phyloP scores from a whole-genome alignment of 164 flowering plant species.

The Paratinospora sagittata region DNA sequence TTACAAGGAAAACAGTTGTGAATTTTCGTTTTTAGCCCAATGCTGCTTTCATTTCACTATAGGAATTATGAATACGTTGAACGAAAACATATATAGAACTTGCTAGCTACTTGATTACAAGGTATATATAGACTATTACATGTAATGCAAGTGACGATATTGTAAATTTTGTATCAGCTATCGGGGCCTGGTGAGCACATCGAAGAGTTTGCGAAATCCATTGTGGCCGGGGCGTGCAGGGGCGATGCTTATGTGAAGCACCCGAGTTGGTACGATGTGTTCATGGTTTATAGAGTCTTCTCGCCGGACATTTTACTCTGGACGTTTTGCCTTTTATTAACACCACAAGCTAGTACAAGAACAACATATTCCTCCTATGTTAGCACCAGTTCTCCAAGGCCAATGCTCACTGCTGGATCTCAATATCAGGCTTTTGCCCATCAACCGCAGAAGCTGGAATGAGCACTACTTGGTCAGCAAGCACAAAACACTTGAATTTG shows the following conservation, averaged over 20 bases:
- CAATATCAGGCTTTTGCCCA: neutral
- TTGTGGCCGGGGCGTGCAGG: constrained; percentile 73
- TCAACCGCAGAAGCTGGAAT: neutral
- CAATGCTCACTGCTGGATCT: constrained; percentile 11
- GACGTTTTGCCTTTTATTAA: constrained; percentile 62
- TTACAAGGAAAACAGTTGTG: no score
- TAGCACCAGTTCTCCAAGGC: constrained; percentile 39
- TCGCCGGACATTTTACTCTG: constrained; percentile 66
- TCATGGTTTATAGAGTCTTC: constrained; percentile 65
- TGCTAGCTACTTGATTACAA: neutral
- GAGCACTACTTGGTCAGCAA: neutral
- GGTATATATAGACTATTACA: neutral
- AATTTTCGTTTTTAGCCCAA: no score
- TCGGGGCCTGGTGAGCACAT: constrained; percentile 44
- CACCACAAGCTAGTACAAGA: constrained; percentile 26
- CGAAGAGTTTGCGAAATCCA: constrained; percentile 61
- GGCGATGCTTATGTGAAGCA: constrained; percentile 73
- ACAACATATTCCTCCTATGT: constrained; percentile 27
- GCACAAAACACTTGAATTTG: neutral
- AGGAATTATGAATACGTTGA: neutral
- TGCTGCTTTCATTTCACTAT: no score
- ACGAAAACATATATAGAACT: neutral
- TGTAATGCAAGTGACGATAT: neutral
- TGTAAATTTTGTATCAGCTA: constrained; percentile 32
- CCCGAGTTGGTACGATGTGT: constrained; percentile 80